phyloP scores from a whole-genome alignment of 2,329 filamentous ascomycete genomes.

The Microcyclosporella mali region DNA sequence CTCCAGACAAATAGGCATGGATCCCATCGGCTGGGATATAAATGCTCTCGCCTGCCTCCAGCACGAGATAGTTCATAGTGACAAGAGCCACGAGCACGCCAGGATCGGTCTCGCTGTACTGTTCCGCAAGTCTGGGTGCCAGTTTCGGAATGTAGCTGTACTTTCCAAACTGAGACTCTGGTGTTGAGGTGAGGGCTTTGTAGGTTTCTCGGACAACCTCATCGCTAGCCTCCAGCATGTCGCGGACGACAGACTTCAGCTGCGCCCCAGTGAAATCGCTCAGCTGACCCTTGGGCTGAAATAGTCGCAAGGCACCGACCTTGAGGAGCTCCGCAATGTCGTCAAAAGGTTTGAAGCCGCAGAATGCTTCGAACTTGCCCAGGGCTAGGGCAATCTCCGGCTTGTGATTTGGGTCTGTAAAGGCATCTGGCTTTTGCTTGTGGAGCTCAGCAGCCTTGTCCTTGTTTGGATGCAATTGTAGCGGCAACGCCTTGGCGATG shows the following conservation, averaged over 20 bases:
- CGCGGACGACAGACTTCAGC: constrained; percentile 51
- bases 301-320: constrained; percentile 49
- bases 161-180: constrained; percentile 45
- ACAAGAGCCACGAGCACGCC: constrained; percentile 63
- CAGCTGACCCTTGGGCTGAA: constrained; percentile 44
- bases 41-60: constrained; percentile 57
- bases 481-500: constrained; percentile 66
- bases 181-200: constrained; percentile 45
- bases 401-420: constrained; percentile 70
- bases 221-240: constrained; percentile 50
- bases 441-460: constrained; percentile 59
- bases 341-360: constrained; percentile 62
- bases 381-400: constrained; percentile 72
- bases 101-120: constrained; percentile 59
- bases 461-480: constrained; percentile 71
- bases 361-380: constrained; percentile 67
- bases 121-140: constrained; percentile 56
- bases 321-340: constrained; percentile 55
- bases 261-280: constrained; percentile 56
- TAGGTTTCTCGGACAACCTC: constrained; percentile 49
- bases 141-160: constrained; percentile 58
- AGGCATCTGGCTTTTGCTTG: constrained; percentile 56
- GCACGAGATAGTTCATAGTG: constrained; percentile 66
- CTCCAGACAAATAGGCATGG: constrained; percentile 65
- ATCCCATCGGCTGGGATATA: constrained; percentile 69